A percentile compares a stretch with the other conserved stretches of the same genome.
Evolutionary conservation across 2,329 filamentous ascomycete species (phyloP).

Genomic region (Colletotrichum orbiculare): DNA sequence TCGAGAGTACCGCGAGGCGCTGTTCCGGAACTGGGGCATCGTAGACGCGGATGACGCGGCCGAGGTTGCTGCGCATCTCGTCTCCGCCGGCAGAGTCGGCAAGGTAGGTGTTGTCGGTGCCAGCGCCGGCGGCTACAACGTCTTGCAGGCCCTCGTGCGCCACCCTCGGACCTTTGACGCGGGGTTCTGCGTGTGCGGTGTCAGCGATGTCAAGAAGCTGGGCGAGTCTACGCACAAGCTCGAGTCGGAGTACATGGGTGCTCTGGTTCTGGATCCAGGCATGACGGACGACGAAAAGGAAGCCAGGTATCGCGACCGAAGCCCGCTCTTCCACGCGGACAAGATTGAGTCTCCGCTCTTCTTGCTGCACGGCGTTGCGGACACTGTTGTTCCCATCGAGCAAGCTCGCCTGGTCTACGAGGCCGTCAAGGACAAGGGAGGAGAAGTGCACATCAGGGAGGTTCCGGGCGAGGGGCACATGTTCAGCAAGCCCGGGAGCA

Average conservation of each 20-base stretch:
- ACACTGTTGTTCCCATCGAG: conserved; percentile 67
- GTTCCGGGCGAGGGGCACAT: conserved; percentile 63
- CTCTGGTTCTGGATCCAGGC: conserved; percentile 52
- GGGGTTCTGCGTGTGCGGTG: conserved; percentile 61
- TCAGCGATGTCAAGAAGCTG: conserved; percentile 61
- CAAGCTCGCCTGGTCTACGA: conserved; percentile 65
- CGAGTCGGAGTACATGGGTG: conserved; percentile 63
- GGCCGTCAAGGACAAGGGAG: conserved; percentile 53
- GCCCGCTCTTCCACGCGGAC: conserved; percentile 60
- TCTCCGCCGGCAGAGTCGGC: conserved; percentile 47
- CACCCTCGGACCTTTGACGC: conserved; percentile 60
- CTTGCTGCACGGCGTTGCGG: conserved; percentile 65
- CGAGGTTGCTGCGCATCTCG: conserved; percentile 57
- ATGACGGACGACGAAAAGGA: conserved; percentile 52
- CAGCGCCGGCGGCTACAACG: conserved; percentile 65
- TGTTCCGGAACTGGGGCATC: conserved; percentile 62
- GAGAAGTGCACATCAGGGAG: conserved; percentile 58
- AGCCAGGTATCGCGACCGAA: conserved; percentile 56
- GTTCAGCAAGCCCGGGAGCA: conserved; percentile 54
- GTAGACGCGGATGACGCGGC: conserved; percentile 62
- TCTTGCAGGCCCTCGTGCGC: conserved; percentile 59
- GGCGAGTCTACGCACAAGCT: conserved; percentile 64
- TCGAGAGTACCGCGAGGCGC: conserved; percentile 58
- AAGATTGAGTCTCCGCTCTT: conserved; percentile 62
- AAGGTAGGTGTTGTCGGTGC: conserved; percentile 61